These are phyloP conservation scores for Canavalia ensiformis DNA, from an alignment of 306 rosid species.

Conservation along the genomic window DNA sequence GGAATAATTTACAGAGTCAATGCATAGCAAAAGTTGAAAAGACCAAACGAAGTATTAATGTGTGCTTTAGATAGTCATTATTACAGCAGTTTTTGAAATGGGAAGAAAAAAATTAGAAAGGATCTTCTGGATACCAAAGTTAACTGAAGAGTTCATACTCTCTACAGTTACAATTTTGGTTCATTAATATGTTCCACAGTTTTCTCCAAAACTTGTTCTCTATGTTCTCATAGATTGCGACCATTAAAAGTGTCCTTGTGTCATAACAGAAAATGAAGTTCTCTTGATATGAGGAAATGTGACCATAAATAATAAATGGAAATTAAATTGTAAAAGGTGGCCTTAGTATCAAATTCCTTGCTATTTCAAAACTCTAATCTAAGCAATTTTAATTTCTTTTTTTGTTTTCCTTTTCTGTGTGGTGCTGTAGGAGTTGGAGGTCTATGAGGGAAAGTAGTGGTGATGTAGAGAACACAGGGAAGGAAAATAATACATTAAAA, in stretches of 20 bases:
- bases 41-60: background rate
- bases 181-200: background rate
- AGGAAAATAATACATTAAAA: constrained; percentile 71
- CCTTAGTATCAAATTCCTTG: background rate
- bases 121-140: constrained; percentile 14
- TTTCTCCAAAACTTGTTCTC: constrained; percentile 15
- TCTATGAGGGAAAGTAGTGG: constrained; percentile 7
- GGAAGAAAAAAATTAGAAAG: constrained; percentile 10
- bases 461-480: constrained; percentile 34
- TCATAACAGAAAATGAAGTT: background rate
- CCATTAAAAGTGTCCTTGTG: background rate
- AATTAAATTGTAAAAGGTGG: background rate
- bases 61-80: constrained; percentile 9
- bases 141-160: background rate
- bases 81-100: background rate
- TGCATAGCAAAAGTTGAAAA: constrained; percentile 19
- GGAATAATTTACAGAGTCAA: constrained; percentile 30
- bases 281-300: constrained; percentile 8
- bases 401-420: background rate
- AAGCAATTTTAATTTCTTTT: background rate
- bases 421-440: background rate
- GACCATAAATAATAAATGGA: constrained; percentile 14
- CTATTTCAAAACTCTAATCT: background rate
- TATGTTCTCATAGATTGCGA: background rate
- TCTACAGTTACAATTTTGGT: background rate